Percentiles rank a stretch among this genome's conserved stretches.
Conservation (phyloP, 768 basidiomycete genomes). For the Tricholomella constricta region DNA sequence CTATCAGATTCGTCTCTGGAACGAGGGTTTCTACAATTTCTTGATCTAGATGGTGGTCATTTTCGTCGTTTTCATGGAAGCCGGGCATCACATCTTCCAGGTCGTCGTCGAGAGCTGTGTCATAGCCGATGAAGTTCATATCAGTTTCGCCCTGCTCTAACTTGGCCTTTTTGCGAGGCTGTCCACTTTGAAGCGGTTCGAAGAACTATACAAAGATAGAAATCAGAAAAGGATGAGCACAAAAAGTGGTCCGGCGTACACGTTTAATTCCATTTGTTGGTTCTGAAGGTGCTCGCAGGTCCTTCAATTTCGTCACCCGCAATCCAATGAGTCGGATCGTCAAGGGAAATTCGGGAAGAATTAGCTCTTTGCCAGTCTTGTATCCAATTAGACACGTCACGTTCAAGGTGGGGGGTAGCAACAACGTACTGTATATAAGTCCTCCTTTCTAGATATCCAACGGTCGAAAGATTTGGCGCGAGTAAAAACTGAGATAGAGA, state of each 20-base stretch:
- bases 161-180: conserved; percentile 45
- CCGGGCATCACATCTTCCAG: conserved; percentile 50
- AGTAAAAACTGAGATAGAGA: conserved; percentile 58
- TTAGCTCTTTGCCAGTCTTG: conserved; percentile 79
- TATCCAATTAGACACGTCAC: conserved; percentile 11
- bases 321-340: conserved; percentile 86
- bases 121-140: conserved; percentile 13
- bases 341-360: conserved; percentile 79
- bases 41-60: conserved; percentile 28
- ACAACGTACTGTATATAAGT: conserved; percentile 67
- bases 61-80: conserved; percentile 53
- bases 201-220: conserved; percentile 52
- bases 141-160: conserved; percentile 21
- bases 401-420: not conserved
- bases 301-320: conserved; percentile 86
- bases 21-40: conserved; percentile 21
- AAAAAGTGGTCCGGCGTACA: conserved; percentile 40
- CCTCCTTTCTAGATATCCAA: conserved; percentile 78
- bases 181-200: conserved; percentile 35
- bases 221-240: not conserved
- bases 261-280: conserved; percentile 66
- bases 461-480: conserved; percentile 79
- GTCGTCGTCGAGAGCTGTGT: conserved; percentile 16
- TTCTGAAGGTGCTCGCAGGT: conserved; percentile 54
- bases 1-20: conserved; percentile 17